Evolutionary conservation across 371 early-diverging fungal species (phyloP).

Genomic region (Smittium mucronatum): DNA sequence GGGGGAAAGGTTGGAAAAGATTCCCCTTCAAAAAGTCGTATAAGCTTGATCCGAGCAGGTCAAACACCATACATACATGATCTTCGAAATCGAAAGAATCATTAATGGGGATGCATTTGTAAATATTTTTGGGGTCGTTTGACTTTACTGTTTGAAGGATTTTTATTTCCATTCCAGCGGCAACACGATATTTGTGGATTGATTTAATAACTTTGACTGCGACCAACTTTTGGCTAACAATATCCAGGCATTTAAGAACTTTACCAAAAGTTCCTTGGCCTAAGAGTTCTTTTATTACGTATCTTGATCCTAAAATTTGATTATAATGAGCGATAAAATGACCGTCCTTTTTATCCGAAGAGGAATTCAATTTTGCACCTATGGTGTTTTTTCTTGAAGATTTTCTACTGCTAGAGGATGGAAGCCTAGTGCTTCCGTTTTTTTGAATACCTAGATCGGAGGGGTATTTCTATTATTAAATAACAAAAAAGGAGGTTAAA

Average conservation of each 20-base stretch:
- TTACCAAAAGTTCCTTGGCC: conserved; percentile 97
- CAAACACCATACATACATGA: conserved; percentile 97
- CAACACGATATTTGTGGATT: conserved; percentile 88
- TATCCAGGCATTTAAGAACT: conserved; percentile 79
- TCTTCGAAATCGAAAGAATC: conserved; percentile 71
- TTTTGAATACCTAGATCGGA: too few relatives aligned
- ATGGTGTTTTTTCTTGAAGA: background rate
- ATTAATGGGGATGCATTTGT: conserved; percentile 60
- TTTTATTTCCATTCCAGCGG: conserved; percentile 75
- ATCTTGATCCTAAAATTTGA: conserved; percentile 41
- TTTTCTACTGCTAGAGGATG: too few relatives aligned
- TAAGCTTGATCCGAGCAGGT: conserved; percentile 67
- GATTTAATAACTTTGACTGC: conserved; percentile 86
- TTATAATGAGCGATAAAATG: background rate
- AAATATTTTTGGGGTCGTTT: conserved; percentile 63
- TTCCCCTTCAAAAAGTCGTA: conserved; percentile 91
- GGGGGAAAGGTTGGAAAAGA: conserved; percentile 72
- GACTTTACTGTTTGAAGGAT: conserved; percentile 64
- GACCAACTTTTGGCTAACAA: conserved; percentile 38
- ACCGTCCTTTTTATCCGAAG: background rate
- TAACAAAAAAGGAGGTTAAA: too few relatives aligned
- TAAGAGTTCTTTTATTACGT: conserved; percentile 58
- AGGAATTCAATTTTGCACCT: background rate
- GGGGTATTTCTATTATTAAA: too few relatives aligned
- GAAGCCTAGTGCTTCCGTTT: too few relatives aligned